These are phyloP conservation scores for Chloropicon primus DNA, from an alignment of 139 green algal species.

Conservation along the genomic window DNA sequence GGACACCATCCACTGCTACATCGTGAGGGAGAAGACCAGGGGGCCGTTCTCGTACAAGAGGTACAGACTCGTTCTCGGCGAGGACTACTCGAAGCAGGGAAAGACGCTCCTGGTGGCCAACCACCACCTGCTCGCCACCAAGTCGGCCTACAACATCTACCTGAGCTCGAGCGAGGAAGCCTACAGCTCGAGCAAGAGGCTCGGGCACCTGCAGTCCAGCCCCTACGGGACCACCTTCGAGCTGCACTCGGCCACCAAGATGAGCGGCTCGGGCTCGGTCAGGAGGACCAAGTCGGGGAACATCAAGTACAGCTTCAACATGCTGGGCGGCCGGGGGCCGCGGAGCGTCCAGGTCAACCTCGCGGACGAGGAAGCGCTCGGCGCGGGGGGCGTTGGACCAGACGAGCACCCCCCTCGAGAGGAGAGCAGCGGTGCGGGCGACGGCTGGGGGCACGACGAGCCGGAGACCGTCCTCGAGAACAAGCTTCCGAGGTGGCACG, in stretches of 20 bases:
- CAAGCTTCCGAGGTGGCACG: conserved; percentile 2
- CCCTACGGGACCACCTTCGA: not conserved
- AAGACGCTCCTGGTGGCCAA: not conserved
- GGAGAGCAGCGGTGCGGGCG: not conserved
- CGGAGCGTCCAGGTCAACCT: not conserved
- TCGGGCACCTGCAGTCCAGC: not conserved
- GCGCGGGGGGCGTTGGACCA: not conserved
- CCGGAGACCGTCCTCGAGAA: not conserved
- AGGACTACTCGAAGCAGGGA: not conserved
- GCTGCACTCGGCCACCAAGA: not conserved
- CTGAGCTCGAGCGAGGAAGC: not conserved
- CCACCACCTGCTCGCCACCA: not conserved
- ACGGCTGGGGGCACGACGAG: not conserved
- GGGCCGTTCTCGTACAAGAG: not conserved
- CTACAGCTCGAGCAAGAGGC: not conserved
- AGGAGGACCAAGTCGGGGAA: not conserved
- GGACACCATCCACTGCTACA: not conserved
- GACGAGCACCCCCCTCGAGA: not conserved
- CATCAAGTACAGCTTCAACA: conserved; percentile 4
- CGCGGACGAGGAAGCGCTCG: not conserved
- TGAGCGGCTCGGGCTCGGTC: not conserved
- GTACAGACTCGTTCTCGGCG: not conserved
- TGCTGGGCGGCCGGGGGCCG: not conserved
- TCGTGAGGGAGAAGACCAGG: not conserved
- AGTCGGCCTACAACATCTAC: not conserved